phyloP scores from a whole-genome alignment of 2,329 filamentous ascomycete species.

The Cercospora zeina region DNA sequence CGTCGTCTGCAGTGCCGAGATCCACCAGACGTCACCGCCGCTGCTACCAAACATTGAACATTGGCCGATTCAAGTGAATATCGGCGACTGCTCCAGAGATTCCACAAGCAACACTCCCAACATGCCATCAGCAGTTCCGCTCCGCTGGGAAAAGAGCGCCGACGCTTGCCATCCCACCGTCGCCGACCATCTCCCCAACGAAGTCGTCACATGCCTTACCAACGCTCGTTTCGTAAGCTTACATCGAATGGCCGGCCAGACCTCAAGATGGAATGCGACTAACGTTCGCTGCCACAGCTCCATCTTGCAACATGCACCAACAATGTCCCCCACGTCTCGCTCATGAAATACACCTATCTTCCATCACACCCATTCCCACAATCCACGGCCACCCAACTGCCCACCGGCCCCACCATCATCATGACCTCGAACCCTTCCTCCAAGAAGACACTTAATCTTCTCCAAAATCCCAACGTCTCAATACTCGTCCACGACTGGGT shows the following conservation, averaged over 20 bases:
- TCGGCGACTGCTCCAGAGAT: neutral
- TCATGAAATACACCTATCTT: constrained; percentile 99
- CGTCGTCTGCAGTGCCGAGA: neutral
- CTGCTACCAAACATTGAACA: constrained; percentile 2
- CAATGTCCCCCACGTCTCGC: constrained; percentile 83
- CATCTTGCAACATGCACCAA: constrained; percentile 89
- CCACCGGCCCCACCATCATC: constrained; percentile 66
- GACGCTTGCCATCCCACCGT: constrained; percentile 70
- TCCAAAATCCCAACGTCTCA: constrained; percentile 81
- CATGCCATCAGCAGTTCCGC: constrained; percentile 36
- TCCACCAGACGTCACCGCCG: neutral
- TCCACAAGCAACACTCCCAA: neutral
- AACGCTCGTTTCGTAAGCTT: constrained; percentile 86
- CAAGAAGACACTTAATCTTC: constrained; percentile 78
- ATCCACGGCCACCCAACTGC: constrained; percentile 51
- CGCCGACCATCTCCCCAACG: constrained; percentile 70
- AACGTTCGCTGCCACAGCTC: constrained; percentile 59
- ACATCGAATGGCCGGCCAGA: constrained; percentile 10
- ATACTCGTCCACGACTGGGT: constrained; percentile 98
- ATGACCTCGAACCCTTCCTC: constrained; percentile 83
- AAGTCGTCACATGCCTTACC: constrained; percentile 87
- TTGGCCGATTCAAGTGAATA: neutral
- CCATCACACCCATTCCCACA: constrained; percentile 56
- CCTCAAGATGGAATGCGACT: neutral
- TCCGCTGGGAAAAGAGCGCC: constrained; percentile 55